Percentiles rank a stretch among this genome's conserved stretches.
phyloP scores from a whole-genome alignment of 345 rosid genomes.

The Euphorbia tirucalli region DNA sequence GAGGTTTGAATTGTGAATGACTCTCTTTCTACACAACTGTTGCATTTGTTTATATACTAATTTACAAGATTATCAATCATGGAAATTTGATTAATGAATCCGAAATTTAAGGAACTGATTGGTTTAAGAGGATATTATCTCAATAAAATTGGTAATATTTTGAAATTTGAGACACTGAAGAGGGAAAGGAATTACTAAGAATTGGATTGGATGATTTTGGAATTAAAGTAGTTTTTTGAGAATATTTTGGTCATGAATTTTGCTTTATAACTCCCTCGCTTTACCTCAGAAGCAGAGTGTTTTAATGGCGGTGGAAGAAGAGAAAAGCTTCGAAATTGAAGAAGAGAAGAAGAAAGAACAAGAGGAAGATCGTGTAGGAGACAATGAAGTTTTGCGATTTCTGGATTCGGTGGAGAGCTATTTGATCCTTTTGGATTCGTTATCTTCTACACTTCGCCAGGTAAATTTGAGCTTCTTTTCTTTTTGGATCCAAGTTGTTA shows the following conservation, averaged over 20 bases:
- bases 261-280: neutral
- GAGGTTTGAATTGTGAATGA: too few relatives aligned
- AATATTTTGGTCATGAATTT: neutral
- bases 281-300: neutral
- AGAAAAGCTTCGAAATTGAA: neutral
- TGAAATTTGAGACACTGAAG: too few relatives aligned
- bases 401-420: conserved; percentile 78
- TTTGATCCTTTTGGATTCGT: conserved; percentile 51
- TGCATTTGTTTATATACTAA: too few relatives aligned
- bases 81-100: too few relatives aligned
- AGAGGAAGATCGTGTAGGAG: conserved; percentile 16
- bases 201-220: too few relatives aligned
- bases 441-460: conserved; percentile 73
- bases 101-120: too few relatives aligned
- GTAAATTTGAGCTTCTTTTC: conserved; percentile 40
- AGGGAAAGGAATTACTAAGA: too few relatives aligned
- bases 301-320: conserved; percentile 13
- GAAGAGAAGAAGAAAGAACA: neutral
- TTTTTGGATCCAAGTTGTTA: too few relatives aligned
- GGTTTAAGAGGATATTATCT: too few relatives aligned
- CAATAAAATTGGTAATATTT: too few relatives aligned
- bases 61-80: too few relatives aligned
- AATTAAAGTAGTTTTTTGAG: neutral
- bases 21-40: too few relatives aligned
- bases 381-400: conserved; percentile 50